Evolutionary conservation across 1,284 basidiomycete genomes (phyloP).

Genomic region (Vanrija sp.): DNA sequence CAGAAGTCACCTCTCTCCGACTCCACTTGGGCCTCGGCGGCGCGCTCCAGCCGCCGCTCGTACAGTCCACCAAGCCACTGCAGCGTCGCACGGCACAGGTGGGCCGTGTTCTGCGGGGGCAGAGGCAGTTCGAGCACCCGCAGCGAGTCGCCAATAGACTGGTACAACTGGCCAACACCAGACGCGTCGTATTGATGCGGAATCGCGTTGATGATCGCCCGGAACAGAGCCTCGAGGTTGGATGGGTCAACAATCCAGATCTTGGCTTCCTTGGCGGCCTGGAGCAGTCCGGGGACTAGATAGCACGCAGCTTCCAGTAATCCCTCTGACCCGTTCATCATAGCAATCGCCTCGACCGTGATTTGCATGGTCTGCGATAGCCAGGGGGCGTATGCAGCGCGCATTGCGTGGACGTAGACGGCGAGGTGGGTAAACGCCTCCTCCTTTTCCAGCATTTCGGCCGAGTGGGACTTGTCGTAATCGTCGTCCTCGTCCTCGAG

Average conservation of each 20-base stretch:
- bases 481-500: slow-evolving; percentile 55
- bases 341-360: slow-evolving; percentile 64
- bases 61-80: slow-evolving; percentile 13
- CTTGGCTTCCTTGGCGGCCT: slow-evolving; percentile 60
- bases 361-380: slow-evolving; percentile 66
- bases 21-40: background rate
- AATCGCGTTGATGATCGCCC: slow-evolving; percentile 64
- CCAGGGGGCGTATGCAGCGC: slow-evolving; percentile 66
- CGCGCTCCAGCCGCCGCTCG: slow-evolving; percentile 11
- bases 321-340: slow-evolving; percentile 75
- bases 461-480: slow-evolving; percentile 51
- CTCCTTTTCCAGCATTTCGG: slow-evolving; percentile 75
- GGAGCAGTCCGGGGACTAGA: slow-evolving; percentile 67
- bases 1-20: slow-evolving; percentile 10
- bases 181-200: slow-evolving; percentile 64
- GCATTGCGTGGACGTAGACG: slow-evolving; percentile 69
- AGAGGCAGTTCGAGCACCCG: slow-evolving; percentile 55
- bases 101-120: slow-evolving; percentile 17
- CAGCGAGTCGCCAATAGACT: slow-evolving; percentile 65
- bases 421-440: slow-evolving; percentile 79
- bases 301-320: slow-evolving; percentile 58
- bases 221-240: slow-evolving; percentile 66
- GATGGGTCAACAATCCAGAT: slow-evolving; percentile 63
- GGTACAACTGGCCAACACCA: slow-evolving; percentile 58
- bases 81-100: slow-evolving; percentile 13